These are phyloP conservation scores for Flaveria trinervia DNA, from an alignment of 129 eudicot species.

Conservation along the genomic window DNA sequence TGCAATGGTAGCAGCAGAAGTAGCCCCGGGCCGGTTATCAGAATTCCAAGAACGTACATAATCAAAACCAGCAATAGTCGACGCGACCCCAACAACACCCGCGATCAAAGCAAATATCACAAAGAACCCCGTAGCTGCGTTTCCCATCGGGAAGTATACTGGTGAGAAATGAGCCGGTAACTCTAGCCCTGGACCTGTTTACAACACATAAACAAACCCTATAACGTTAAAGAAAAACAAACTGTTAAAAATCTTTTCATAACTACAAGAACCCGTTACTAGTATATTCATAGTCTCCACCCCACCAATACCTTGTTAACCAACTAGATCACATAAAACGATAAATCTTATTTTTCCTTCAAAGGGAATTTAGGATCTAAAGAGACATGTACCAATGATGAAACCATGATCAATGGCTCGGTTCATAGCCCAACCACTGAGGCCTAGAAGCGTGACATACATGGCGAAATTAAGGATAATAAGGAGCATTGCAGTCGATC, in stretches of 20 bases:
- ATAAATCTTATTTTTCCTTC: too few species aligned
- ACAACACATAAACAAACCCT: not conserved
- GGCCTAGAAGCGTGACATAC: conserved; percentile 67
- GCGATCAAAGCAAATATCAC: conserved; percentile 73
- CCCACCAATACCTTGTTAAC: too few species aligned
- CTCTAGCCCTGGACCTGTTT: conserved; percentile 63
- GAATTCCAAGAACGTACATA: conserved; percentile 59
- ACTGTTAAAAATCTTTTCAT: not conserved
- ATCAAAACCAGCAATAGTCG: conserved; percentile 56
- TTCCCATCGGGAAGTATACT: conserved; percentile 91
- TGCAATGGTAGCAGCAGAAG: conserved; percentile 76
- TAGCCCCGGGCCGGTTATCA: conserved; percentile 59
- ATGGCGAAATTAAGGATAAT: conserved; percentile 82
- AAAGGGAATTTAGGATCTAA: conserved; percentile 9
- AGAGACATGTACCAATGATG: conserved; percentile 55
- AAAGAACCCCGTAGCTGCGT: conserved; percentile 93
- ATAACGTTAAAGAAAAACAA: not conserved
- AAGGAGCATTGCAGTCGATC: conserved; percentile 58
- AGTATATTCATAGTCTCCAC: too few species aligned
- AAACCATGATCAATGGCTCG: conserved; percentile 76
- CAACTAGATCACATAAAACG: too few species aligned
- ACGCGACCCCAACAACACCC: conserved; percentile 84
- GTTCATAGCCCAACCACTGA: conserved; percentile 88
- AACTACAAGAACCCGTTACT: not conserved
- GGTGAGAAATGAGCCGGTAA: conserved; percentile 97